Base-by-base conservation (phyloP, 2,329 filamentous ascomycete genomes). In the Xenosphaeropsis pyriputrescens region DNA sequence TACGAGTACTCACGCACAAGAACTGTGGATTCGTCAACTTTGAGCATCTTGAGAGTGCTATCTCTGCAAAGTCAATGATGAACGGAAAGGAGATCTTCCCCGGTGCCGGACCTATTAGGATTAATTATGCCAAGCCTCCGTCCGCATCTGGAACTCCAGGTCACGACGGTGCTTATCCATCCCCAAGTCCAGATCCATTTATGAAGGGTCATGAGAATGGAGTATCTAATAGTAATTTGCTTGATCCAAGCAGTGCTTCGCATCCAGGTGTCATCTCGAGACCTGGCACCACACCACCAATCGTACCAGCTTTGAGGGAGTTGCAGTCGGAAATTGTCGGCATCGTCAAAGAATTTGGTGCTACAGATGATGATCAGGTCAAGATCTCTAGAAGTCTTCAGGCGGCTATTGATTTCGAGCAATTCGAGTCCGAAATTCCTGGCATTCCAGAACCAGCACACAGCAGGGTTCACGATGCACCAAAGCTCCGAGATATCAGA, bases 11-110 rank as follows among this genome's bases (percentile, higher is more conserved):
- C 43, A 96, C 91, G 1, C 86, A 98, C 66, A 98, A 98, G 69
- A 96, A 94, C 60, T 98, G 91, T 56, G 91, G 89, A 3, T 98
- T 98, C 50, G 89, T 98, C 55, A 98, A 98, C 59, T 98, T 94
- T 52, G 86, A 96, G 59, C 79, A 75, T 41, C 63, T 91, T 19
- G 88, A 96, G 46, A 93, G 85, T 55, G 91, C 91, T 39, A 79
- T 95, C 30, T 78, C 85, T 42, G 91, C 91, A 13, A 93, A 89
- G 57, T 77, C 77, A 12, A 72, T 79, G 54, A 78, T 94, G 60
- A 96, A 96, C 52, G 86, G 86, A 51, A 95, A 94, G 60, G 91
- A 98, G 58, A 95, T 98, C 43, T 98, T 98, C 65, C 91, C 91
- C 7, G 91, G 91, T 39, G 88, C 88, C 41, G 91, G 91, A 1